Evolutionary conservation across 306 rosid species (phyloP), one percentile per base, ranked within the genome.

Genomic region (Astragalus membranaceus): DNA sequence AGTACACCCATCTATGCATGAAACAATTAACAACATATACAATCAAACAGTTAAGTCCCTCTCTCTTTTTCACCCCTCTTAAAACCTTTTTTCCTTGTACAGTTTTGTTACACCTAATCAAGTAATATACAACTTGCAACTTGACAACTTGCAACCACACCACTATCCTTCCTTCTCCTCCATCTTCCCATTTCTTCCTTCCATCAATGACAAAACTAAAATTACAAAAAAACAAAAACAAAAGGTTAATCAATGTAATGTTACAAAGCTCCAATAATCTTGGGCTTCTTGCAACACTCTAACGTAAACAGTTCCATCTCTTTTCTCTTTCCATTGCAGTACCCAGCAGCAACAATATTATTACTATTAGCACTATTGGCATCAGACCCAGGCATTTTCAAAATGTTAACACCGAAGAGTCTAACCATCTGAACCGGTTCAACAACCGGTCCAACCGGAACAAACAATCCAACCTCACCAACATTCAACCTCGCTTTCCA

Each of bases 401-500:
- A 66, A 73, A 94, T 91, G 82, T 94, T 91, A 6, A 94, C 97
- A n/a, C 99, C 99, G 39, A 94, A 94, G 0, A 94, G 78, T 75
- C 99, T 82, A 3, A 94, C 80, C 86, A 89, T 85, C 75, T 84
- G 91, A 66, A 93, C 85, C 81, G 88, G 85, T n/a, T 79, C 78
- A 6, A 72, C 75, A 8, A 78, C 86, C 75, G 89, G 82, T 59
- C 84, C 79, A 15, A 69, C 77, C 67, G 84, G 78, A 11, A 72
- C 39, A 7, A 75, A 33, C 41, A 78, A 29, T 10, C 42, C 74
- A 4, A 7, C 66, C 33, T 48, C 74, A 43, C 7, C 32, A 64
- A 26, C 70, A 56, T 30, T 8, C 10, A 16, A 26, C 67, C 88
- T 70, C 9, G 70, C 23, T 64, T 94, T 90, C 87, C 89, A 94